These are phyloP conservation scores for Rugonectria rugulosa DNA, from an alignment of 2,329 filamentous ascomycete species.

Conservation along the genomic window DNA sequence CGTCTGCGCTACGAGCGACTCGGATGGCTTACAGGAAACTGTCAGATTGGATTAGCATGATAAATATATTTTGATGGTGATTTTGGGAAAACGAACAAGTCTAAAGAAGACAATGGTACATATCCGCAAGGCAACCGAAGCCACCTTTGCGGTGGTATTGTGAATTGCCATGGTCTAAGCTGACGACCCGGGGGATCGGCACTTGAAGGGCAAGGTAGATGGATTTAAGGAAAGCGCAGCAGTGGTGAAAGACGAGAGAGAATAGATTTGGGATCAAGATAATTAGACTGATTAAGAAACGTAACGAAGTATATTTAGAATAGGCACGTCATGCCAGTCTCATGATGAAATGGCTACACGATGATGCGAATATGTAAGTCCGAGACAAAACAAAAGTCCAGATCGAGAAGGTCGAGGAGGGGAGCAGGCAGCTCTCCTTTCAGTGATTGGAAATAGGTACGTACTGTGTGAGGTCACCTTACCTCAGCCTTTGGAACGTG, in stretches of 20 bases:
- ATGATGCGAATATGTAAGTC: slow-evolving; percentile 1
- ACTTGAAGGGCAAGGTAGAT: slow-evolving; percentile 13
- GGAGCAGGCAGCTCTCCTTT: slow-evolving; percentile 10
- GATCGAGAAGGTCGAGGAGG: slow-evolving; percentile 11
- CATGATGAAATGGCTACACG: slow-evolving; percentile 12
- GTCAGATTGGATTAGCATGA: slow-evolving; percentile 21
- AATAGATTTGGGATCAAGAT: not conserved
- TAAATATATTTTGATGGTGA: not conserved
- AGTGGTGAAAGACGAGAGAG: slow-evolving; percentile 8
- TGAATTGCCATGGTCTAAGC: slow-evolving; percentile 42
- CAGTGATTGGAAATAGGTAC: slow-evolving; percentile 7
- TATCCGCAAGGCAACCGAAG: slow-evolving; percentile 49
- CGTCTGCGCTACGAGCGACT: slow-evolving; percentile 13
- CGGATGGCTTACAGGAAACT: slow-evolving; percentile 47
- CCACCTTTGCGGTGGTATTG: slow-evolving; percentile 41
- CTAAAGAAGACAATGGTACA: slow-evolving; percentile 47
- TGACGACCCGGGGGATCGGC: slow-evolving; percentile 20
- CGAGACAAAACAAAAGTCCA: not conserved
- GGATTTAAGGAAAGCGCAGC: slow-evolving; percentile 10
- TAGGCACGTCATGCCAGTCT: slow-evolving; percentile 21
- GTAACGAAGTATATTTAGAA: slow-evolving; percentile 27
- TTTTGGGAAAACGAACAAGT: slow-evolving; percentile 40
- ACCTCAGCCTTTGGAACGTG: not conserved
- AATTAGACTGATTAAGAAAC: slow-evolving; percentile 26
- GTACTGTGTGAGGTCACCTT: slow-evolving; percentile 22